A percentile compares a stretch with the other conserved stretches of the same genome.
Evolutionary conservation across 2,329 filamentous ascomycete species (phyloP).

Genomic region (Sporothrix mexicana): DNA sequence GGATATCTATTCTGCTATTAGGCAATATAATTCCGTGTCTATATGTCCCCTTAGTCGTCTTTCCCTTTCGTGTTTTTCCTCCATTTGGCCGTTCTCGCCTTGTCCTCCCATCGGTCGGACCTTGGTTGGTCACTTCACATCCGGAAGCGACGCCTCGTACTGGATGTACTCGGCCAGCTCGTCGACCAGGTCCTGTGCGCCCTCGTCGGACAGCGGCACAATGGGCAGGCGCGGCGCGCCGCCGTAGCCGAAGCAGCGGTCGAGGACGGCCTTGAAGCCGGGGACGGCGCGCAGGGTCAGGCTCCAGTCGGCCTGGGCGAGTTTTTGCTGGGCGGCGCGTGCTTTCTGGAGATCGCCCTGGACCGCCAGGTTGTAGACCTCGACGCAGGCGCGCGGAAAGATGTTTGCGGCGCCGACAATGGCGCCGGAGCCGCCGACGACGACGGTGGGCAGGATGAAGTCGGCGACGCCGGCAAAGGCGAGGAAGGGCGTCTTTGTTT

Average conservation of each 20-base stretch:
- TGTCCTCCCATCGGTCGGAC: too few species aligned
- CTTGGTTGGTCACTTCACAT: constrained; percentile 47
- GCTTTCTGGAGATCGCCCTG: constrained; percentile 77
- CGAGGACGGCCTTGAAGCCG: constrained; percentile 58
- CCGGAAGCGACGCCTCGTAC: constrained; percentile 54
- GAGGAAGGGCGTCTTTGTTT: constrained; percentile 66
- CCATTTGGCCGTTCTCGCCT: too few species aligned
- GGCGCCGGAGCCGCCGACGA: constrained; percentile 78
- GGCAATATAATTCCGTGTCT: too few species aligned
- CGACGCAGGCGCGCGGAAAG: constrained; percentile 78
- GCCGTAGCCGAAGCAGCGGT: constrained; percentile 55
- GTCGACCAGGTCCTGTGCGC: not conserved
- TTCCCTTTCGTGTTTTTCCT: too few species aligned
- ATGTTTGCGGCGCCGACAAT: constrained; percentile 88
- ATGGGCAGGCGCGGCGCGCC: constrained; percentile 75
- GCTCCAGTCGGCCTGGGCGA: constrained; percentile 80
- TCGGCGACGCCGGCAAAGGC: constrained; percentile 87
- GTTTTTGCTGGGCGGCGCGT: constrained; percentile 72
- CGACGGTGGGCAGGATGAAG: constrained; percentile 80
- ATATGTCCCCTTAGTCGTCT: too few species aligned
- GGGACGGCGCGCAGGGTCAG: constrained; percentile 81
- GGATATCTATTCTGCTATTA: too few species aligned
- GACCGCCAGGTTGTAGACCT: constrained; percentile 75
- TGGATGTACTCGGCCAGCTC: constrained; percentile 1
- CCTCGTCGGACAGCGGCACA: constrained; percentile 48